Evolutionary conservation across 2,329 filamentous ascomycete genomes (phyloP), one percentile per base, ranked within the genome.

Genomic region (Epichloe baconii): DNA sequence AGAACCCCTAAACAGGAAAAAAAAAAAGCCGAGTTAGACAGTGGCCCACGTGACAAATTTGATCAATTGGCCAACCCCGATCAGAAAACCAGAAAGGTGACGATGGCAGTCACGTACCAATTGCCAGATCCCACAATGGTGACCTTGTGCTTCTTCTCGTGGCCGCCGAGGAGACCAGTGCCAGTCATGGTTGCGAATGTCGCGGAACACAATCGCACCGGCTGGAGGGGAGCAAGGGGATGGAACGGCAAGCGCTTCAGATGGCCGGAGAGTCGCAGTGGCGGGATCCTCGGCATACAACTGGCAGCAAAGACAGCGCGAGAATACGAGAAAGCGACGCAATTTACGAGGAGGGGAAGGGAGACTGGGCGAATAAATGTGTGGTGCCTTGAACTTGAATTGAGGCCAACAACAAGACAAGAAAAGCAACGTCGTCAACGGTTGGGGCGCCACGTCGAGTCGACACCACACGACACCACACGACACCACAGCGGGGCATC

Each of bases 81-180:
- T 15, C n/a, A 12, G 23, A 6, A 31, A 15, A 40, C 17, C 14
- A 12, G 23, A 4, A 36, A 15, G 36, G 5, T 15, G 7, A 21
- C 23, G n/a, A 21, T 12, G 12, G 8, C 23, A 26, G 26, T 17
- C 23, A 52, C 75, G 55, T 74, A 91, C 89, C 93, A 98, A 70
- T 98, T 98, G 62, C 93, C 93, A 49, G 91, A 97, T 61, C 93
- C 93, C 58, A 98, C 80, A 49, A 98, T 81, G 55, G 89, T 90
- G 63, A 96, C 87, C 76, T 89, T 94, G 79, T 95, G 89, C 71
- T 85, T 89, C 72, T 81, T 86, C 55, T 74, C 71, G 56, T 78
- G 70, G 51, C 76, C 68, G 53, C 71, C 74, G 42, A 76, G 63
- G 47, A 61, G 48, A n/a, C 56, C 52, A 19, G 55, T 45, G 51